Percentiles rank a stretch among this genome's conserved stretches.
Conservation (phyloP, 192 early-diverging fungal genomes). For the Backusella morwellensis region DNA sequence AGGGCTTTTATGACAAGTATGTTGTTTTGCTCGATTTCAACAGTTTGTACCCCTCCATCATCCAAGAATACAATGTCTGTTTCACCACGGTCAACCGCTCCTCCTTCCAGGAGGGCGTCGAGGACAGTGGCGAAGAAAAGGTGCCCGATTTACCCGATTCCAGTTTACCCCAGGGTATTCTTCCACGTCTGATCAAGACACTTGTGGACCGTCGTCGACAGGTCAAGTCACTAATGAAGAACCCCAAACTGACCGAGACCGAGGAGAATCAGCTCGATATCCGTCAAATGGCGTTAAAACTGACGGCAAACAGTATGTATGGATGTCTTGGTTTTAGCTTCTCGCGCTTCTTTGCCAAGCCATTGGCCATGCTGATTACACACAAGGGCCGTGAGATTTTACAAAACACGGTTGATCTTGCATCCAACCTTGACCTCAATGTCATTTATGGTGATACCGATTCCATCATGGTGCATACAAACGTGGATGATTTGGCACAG, state of each 20-base stretch:
- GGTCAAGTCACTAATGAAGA: constrained; percentile 90
- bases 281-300: constrained; percentile 90
- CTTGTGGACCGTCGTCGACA: constrained; percentile 87
- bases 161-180: constrained; percentile 64
- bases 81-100: constrained; percentile 88
- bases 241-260: constrained; percentile 50
- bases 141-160: constrained; percentile 81
- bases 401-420: constrained; percentile 89
- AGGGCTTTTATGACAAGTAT: constrained; percentile 94
- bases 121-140: constrained; percentile 45
- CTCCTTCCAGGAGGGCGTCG: not conserved
- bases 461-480: constrained; percentile 97
- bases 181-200: constrained; percentile 83
- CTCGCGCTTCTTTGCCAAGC: constrained; percentile 96
- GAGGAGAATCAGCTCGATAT: constrained; percentile 76
- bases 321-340: constrained; percentile 92
- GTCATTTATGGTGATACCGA: constrained; percentile 99
- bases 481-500: constrained; percentile 63
- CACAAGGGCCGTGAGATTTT: constrained; percentile 93
- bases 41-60: constrained; percentile 98
- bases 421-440: constrained; percentile 73
- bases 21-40: constrained; percentile 98
- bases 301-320: constrained; percentile 99
- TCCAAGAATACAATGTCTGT: constrained; percentile 99
- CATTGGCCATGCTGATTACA: constrained; percentile 97